phyloP scores from a whole-genome alignment of 768 basidiomycete genomes.

The Leucocoprinus leucothites region DNA sequence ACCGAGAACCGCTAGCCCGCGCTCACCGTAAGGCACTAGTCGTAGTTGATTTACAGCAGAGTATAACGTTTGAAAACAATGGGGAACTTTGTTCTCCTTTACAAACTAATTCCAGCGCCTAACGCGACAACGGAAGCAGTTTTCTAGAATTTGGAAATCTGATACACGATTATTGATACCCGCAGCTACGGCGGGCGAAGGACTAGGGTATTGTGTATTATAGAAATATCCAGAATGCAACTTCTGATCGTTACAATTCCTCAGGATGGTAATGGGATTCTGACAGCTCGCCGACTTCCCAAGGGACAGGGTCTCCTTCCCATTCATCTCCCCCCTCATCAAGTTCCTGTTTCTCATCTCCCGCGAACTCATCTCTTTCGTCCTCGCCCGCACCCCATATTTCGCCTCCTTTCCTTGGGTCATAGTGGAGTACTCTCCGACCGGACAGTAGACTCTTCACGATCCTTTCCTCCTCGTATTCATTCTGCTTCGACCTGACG shows the following conservation, averaged over 20 bases:
- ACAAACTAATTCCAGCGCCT: no score
- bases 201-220: no score
- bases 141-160: no score
- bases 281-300: conserved; percentile 77
- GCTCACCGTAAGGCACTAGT: no score
- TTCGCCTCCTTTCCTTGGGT: conserved; percentile 62
- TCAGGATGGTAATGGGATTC: conserved; percentile 9
- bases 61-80: no score
- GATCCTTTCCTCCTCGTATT: conserved; percentile 47
- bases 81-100: no score
- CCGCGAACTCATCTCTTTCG: conserved; percentile 9
- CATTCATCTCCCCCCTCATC: conserved; percentile 59
- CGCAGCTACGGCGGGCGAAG: no score
- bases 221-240: background rate
- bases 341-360: conserved; percentile 19
- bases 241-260: background rate
- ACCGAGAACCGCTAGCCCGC: no score
- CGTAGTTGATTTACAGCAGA: no score
- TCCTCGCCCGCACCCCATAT: conserved; percentile 76
- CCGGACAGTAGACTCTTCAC: conserved; percentile 64
- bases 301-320: conserved; percentile 81
- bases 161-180: no score
- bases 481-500: conserved; percentile 34
- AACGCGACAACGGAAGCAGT: no score
- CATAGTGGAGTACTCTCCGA: conserved; percentile 50